These are phyloP conservation scores for Gryganskiella cystojenkinii DNA, from an alignment of 192 early-diverging fungal species.

Conservation along the genomic window DNA sequence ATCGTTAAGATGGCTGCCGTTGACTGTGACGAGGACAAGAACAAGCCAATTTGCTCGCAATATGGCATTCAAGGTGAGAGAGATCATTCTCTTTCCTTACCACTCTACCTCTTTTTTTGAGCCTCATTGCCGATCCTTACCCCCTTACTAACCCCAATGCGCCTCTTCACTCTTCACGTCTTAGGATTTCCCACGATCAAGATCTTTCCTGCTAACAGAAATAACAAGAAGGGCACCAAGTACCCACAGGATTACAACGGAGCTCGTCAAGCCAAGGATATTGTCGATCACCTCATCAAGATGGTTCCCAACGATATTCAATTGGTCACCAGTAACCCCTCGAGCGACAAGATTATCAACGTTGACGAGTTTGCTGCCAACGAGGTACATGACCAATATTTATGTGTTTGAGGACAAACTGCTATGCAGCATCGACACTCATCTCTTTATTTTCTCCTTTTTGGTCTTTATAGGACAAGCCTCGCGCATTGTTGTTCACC, in stretches of 20 bases:
- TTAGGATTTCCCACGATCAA: conserved; percentile 90
- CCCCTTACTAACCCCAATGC: neutral
- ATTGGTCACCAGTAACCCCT: conserved; percentile 61
- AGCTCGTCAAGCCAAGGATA: conserved; percentile 74
- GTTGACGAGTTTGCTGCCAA: conserved; percentile 67
- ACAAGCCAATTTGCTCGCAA: conserved; percentile 79
- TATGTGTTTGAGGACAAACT: neutral
- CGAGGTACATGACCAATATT: conserved; percentile 53
- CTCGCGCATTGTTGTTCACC: conserved; percentile 83
- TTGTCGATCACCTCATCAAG: conserved; percentile 77
- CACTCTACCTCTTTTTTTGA: neutral
- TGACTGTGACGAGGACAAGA: conserved; percentile 88
- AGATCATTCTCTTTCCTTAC: neutral
- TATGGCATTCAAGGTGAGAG: conserved; percentile 86
- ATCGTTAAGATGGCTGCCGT: conserved; percentile 89
- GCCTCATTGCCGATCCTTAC: neutral
- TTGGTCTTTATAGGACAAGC: conserved; percentile 48
- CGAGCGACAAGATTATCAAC: conserved; percentile 60
- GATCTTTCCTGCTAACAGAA: conserved; percentile 67
- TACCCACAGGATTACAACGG: conserved; percentile 75
- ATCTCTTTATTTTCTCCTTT: conserved; percentile 5
- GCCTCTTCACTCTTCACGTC: neutral
- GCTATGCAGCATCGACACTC: neutral
- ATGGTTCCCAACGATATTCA: conserved; percentile 70
- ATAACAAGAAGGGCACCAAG: conserved; percentile 33